These are phyloP conservation scores for Jackrogersella multiformis DNA, from an alignment of 495 filamentous ascomycete species.

Conservation along the genomic window DNA sequence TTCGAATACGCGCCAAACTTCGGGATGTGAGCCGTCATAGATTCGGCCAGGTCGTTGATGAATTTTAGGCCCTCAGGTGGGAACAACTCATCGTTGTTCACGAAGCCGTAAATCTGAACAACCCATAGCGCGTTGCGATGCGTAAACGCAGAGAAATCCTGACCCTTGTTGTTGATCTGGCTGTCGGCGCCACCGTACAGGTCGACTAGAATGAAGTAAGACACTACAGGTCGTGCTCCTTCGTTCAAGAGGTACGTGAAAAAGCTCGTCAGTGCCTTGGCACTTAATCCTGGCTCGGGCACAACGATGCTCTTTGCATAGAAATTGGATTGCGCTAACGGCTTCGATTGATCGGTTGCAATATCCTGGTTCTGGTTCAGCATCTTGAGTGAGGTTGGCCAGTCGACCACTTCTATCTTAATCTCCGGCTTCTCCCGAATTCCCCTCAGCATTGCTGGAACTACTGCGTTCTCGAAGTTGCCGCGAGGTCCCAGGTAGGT, in stretches of 20 bases:
- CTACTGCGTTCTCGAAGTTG: slow-evolving; percentile 40
- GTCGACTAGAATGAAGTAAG: slow-evolving; percentile 56
- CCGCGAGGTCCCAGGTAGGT: slow-evolving; percentile 46
- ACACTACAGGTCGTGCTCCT: slow-evolving; percentile 9
- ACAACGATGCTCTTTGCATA: slow-evolving; percentile 58
- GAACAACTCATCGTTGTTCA: slow-evolving; percentile 43
- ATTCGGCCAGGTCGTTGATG: slow-evolving; percentile 51
- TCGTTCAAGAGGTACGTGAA: slow-evolving; percentile 47
- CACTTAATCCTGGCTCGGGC: slow-evolving; percentile 35
- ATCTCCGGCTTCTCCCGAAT: slow-evolving; percentile 25
- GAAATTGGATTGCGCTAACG: slow-evolving; percentile 53
- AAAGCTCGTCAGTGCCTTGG: slow-evolving; percentile 45
- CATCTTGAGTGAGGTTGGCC: slow-evolving; percentile 42
- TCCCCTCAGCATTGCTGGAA: slow-evolving; percentile 42
- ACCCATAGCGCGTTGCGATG: slow-evolving; percentile 60
- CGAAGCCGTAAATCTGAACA: slow-evolving; percentile 59
- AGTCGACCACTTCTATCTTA: slow-evolving; percentile 29
- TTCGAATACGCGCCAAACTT: slow-evolving; percentile 63
- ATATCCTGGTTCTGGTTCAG: slow-evolving; percentile 45
- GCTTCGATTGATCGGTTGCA: slow-evolving; percentile 29
- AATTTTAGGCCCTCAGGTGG: slow-evolving; percentile 51
- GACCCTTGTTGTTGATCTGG: slow-evolving; percentile 49
- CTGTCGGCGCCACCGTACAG: slow-evolving; percentile 59
- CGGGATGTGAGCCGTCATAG: slow-evolving; percentile 46
- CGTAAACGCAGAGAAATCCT: slow-evolving; percentile 53